Conservation (phyloP, 75 land plant genomes). For the Selaginella moellendorffii region DNA sequence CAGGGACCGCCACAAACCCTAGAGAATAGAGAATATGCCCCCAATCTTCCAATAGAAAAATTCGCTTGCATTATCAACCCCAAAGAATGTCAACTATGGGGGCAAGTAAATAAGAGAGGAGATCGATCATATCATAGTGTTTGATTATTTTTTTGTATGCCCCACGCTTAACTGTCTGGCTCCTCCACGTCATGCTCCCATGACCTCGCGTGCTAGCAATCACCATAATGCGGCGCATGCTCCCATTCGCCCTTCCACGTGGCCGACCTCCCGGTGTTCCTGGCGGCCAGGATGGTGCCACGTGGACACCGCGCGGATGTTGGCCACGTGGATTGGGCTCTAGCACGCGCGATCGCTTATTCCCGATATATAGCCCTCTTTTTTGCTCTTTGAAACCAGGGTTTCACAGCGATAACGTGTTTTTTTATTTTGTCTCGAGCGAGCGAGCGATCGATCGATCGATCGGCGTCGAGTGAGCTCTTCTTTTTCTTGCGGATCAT, state of each 20-base stretch:
- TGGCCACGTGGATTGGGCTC: not conserved
- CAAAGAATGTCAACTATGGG: too few species aligned
- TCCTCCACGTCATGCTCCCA: not conserved
- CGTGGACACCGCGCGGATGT: not conserved
- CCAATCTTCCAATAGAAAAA: too few species aligned
- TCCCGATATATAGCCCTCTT: not conserved
- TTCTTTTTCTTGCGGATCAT: not conserved
- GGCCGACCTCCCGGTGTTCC: not conserved
- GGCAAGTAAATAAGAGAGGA: too few species aligned
- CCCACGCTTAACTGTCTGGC: not conserved
- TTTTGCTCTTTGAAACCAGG: not conserved
- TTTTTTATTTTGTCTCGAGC: not conserved
- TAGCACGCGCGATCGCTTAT: not conserved
- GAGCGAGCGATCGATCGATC: not conserved
- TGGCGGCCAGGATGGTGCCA: not conserved
- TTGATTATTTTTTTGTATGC: too few species aligned
- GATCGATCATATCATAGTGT: not conserved
- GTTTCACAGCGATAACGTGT: not conserved
- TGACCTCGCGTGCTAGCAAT: not conserved
- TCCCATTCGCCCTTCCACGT: not conserved
- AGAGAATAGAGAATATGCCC: too few species aligned
- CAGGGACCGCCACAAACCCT: too few species aligned
- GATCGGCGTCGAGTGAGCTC: not conserved
- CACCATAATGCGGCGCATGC: not conserved
- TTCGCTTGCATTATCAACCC: too few species aligned